phyloP scores from a whole-genome alignment of 306 rosid species.

The Prunus salicina region DNA sequence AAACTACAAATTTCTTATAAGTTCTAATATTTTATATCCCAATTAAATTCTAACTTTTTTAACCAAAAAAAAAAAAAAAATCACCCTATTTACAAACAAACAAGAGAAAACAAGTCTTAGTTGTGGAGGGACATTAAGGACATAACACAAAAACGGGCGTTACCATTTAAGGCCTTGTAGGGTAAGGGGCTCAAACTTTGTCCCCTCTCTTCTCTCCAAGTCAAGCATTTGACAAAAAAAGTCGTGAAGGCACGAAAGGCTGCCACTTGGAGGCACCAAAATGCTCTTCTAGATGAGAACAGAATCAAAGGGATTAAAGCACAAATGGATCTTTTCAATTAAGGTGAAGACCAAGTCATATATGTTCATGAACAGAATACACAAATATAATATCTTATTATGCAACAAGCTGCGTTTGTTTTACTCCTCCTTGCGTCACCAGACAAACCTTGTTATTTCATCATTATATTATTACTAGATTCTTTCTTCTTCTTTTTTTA shows the following conservation, averaged over 20 bases:
- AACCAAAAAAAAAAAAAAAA: neutral
- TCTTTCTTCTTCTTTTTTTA: neutral
- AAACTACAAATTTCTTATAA: neutral
- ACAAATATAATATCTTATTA: neutral
- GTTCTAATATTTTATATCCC: no score
- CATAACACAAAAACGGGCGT: neutral
- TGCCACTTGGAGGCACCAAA: slow-evolving; percentile 78
- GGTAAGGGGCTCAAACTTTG: slow-evolving; percentile 15
- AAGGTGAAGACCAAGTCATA: neutral
- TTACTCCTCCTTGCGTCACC: neutral
- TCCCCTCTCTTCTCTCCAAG: slow-evolving; percentile 26
- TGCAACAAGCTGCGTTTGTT: neutral
- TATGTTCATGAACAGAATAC: neutral
- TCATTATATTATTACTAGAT: neutral
- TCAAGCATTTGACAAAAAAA: slow-evolving; percentile 42
- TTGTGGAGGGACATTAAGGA: neutral
- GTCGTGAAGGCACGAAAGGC: slow-evolving; percentile 27
- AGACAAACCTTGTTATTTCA: neutral
- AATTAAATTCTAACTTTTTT: neutral
- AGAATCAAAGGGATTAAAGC: slow-evolving; percentile 1
- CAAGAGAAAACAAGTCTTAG: neutral
- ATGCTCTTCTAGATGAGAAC: slow-evolving; percentile 27
- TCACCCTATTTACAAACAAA: neutral
- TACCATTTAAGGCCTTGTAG: neutral
- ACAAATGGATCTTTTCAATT: neutral